Evolutionary conservation across 164 flowering plant species (phyloP), one percentile per base, ranked within the genome.

Genomic region (Stephania yunnanensis): DNA sequence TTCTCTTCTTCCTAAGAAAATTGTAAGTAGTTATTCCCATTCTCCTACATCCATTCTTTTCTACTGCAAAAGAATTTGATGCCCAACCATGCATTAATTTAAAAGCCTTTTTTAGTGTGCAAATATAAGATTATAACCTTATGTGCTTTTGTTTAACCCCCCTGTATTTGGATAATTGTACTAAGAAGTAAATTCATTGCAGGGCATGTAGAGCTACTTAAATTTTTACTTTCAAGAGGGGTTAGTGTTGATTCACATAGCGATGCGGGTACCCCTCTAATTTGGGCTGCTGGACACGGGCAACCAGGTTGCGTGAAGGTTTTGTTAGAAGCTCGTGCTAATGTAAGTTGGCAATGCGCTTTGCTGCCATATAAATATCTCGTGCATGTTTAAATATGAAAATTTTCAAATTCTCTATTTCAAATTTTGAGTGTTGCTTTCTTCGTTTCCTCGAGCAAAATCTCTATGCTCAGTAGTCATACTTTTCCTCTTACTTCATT

Each of bases 211-310:
- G 95, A 93, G 79, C 74, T 92, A 86, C 80, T 94, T 73, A 83
- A 63, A 61, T 72, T 86, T 66, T 76, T 96, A 75, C 85, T 96
- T 50, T 80, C 90, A 13, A 87, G 79, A 81, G 95, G 88, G 68
- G 88, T 79, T 72, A 85, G 83, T 79, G 87, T 89, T 74, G 89
- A 96, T 78, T 86, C 91, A 36, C 90, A 88, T 86, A 89, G 97
- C 87, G 97, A 92, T 85, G 83, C 95, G 77, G 99, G 99, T 44
- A 87, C 95, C 19, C 97, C 99, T 52, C 81, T 96, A 53, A 78
- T 91, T 70, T 93, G 97, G 95, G 99, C 98, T 82, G 98, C 97
- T 76, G 97, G 97, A 78, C 92, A 92, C 83, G 96, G 78, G 48
- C 92, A 92, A 78, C 85, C 76, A 58, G 94, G 89, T 74, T 89